phyloP scores from a whole-genome alignment of 202 grass and related monocot species.

The Cymbopogon flexuosus region DNA sequence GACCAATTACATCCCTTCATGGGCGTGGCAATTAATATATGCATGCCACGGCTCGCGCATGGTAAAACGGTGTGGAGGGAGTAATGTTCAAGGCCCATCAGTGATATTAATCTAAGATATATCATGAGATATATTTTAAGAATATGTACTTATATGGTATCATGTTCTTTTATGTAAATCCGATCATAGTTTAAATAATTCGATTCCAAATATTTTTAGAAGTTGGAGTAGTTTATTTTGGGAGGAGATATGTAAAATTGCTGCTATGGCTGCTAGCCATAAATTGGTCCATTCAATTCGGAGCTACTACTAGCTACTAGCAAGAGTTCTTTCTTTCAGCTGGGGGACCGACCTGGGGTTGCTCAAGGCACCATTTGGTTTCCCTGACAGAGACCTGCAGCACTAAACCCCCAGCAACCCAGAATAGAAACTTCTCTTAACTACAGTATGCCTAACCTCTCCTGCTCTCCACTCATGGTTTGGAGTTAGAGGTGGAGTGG shows the following conservation, averaged over 20 bases:
- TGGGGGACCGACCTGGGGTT: not conserved
- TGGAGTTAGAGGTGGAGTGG: not conserved
- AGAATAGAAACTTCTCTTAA: conserved; percentile 22
- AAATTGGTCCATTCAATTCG: not conserved
- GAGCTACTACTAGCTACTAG: not conserved
- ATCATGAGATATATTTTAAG: not conserved
- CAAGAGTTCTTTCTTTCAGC: not conserved
- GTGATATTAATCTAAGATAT: not conserved
- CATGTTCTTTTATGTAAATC: too few species aligned
- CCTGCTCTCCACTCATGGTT: not conserved
- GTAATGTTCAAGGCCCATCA: too few species aligned
- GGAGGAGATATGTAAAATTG: not conserved
- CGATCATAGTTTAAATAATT: too few species aligned
- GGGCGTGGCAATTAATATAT: too few species aligned
- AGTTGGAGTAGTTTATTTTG: not conserved
- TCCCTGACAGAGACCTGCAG: not conserved
- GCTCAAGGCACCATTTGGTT: conserved; percentile 21
- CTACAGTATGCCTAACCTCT: not conserved
- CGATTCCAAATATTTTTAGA: not conserved
- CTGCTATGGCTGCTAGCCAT: not conserved
- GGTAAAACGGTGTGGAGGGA: too few species aligned
- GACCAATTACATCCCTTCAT: too few species aligned
- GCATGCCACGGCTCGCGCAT: too few species aligned
- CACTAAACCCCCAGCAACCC: conserved; percentile 13
- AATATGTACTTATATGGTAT: too few species aligned